Evolutionary conservation across 805 yeast genomes (phyloP), one percentile per base, ranked within the genome.

Genomic region (Candida peoriensis): DNA sequence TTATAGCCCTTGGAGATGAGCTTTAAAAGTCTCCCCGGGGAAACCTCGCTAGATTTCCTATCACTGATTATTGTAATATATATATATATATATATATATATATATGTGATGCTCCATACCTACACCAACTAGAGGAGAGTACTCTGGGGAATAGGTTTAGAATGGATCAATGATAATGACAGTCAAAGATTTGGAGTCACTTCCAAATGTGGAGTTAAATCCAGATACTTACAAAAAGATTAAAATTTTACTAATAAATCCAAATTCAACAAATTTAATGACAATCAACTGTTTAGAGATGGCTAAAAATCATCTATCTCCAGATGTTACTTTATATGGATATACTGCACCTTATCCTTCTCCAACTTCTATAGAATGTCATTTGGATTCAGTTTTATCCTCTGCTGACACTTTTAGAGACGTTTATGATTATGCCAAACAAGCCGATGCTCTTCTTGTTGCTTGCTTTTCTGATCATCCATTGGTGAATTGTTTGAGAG

Each of bases 381-480:
- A 59, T 33, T 35, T 59, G 8, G 64, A 59, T 32, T 55, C 59
- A 32, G 62, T 59, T 4, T 28, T 58, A 4, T 59, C 64, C 1
- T 39, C 61, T 7, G 57, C 63, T 4, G 59, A 46, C 13, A 43
- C 53, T 6, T 49, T 59, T 28, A 44, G 57, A 32, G 63, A 57
- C 36, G 49, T 47, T 7, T 55, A 59, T 30, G 50, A 42, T 10
- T 42, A 55, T 26, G 41, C 51, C 5, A 27, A 31, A 17, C 53
- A 56, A 24, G 58, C 42, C 2, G 62, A 59, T 41, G 61, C 61
- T 1, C 49, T 54, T 4, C 36, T 59, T 6, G 62, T 59, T 5
- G 63, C 61, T 1, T 59, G 64, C 29, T 59, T 59, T 42, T 57
- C 62, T 1, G 62, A 58, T 23, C 64, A 59, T 39, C 64, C 64